Conservation (phyloP, 768 basidiomycete species). For the Tylopilus rubrobrunneus region DNA sequence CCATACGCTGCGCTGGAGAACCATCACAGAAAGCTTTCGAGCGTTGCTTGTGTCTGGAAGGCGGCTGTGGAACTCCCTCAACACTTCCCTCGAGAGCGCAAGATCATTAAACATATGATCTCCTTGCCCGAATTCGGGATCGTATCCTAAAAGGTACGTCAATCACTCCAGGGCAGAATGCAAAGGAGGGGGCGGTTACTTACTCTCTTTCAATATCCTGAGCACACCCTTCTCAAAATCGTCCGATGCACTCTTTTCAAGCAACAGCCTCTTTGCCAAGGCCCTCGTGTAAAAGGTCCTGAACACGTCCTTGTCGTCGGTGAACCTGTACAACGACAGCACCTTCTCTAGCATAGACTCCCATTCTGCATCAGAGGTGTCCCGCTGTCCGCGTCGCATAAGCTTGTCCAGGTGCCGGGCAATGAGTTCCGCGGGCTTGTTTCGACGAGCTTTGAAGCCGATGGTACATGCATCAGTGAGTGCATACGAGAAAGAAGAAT, state of each 20-base stretch:
- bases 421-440: conserved; percentile 89
- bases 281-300: conserved; percentile 87
- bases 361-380: conserved; percentile 59
- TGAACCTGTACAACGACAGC: conserved; percentile 76
- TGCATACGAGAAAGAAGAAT: conserved; percentile 62
- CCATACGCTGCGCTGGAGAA: conserved; percentile 88
- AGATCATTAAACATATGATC: conserved; percentile 96
- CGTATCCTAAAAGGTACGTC: conserved; percentile 62
- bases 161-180: not conserved
- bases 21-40: conserved; percentile 65
- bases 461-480: conserved; percentile 65
- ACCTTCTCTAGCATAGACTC: conserved; percentile 59
- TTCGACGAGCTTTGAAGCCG: conserved; percentile 72
- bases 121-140: conserved; percentile 92
- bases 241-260: conserved; percentile 81
- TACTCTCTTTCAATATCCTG: conserved; percentile 77
- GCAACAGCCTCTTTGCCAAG: conserved; percentile 79
- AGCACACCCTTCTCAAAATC: conserved; percentile 85
- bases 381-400: conserved; percentile 84
- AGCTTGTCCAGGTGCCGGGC: conserved; percentile 86
- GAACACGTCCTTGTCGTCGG: conserved; percentile 92
- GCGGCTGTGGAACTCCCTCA: conserved; percentile 60
- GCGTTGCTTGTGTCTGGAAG: conserved; percentile 35
- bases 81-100: conserved; percentile 67
- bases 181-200: conserved; percentile 29